A percentile compares a stretch with the other conserved stretches of the same genome.
These are phyloP conservation scores for Lomentospora prolificans DNA, from an alignment of 2,329 filamentous ascomycete species.

Conservation along the genomic window DNA sequence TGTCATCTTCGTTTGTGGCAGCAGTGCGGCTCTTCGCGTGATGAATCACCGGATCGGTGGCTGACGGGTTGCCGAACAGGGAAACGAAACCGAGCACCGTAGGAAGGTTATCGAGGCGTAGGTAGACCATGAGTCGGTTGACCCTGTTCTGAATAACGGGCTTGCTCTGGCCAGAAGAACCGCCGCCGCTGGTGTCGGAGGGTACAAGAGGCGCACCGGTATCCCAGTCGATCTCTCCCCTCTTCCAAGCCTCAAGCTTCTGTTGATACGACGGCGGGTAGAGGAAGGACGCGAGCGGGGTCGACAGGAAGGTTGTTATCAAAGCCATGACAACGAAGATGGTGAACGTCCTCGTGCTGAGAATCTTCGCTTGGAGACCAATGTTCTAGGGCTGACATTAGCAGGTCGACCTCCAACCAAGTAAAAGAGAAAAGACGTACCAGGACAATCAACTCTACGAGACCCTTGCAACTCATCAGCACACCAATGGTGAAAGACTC, in stretches of 20 bases:
- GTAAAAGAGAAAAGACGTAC: constrained; percentile 35
- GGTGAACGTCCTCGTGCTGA: constrained; percentile 75
- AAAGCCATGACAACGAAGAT: constrained; percentile 94
- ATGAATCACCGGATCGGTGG: constrained; percentile 22
- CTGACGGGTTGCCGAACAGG: constrained; percentile 50
- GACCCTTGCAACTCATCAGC: constrained; percentile 92
- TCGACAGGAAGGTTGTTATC: constrained; percentile 75
- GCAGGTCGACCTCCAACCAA: not conserved
- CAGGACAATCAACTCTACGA: constrained; percentile 90
- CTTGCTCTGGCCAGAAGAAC: constrained; percentile 10
- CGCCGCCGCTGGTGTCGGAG: constrained; percentile 14
- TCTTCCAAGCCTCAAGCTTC: constrained; percentile 49
- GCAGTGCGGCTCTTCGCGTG: not conserved
- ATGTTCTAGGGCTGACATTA: constrained; percentile 41
- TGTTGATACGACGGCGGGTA: constrained; percentile 59
- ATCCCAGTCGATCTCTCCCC: constrained; percentile 84
- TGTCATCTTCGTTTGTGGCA: not conserved
- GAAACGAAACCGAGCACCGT: constrained; percentile 75
- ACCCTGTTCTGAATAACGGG: constrained; percentile 24
- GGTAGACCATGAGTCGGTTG: constrained; percentile 64
- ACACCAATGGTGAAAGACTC: constrained; percentile 82
- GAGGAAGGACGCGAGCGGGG: constrained; percentile 61
- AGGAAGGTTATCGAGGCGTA: constrained; percentile 76
- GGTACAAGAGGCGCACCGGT: constrained; percentile 28
- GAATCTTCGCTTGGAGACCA: constrained; percentile 70